Conservation (phyloP, 306 rosid species). For the Dryas alaskensis region DNA sequence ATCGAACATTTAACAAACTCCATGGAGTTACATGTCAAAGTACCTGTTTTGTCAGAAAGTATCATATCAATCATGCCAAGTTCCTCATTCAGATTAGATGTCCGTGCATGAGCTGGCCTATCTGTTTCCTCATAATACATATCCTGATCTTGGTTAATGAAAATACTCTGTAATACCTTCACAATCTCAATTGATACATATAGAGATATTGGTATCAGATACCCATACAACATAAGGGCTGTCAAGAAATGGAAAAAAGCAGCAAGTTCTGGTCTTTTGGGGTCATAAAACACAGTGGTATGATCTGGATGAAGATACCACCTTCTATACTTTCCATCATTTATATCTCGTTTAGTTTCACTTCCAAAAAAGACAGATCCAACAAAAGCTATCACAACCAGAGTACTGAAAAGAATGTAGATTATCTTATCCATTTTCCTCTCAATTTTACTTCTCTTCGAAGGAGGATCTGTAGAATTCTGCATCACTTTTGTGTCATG, state of each 20-base stretch:
- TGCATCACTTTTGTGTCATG: conserved; percentile 91
- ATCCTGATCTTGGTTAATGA: conserved; percentile 77
- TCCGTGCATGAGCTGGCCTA: conserved; percentile 76
- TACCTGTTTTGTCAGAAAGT: conserved; percentile 89
- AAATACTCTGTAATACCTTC: conserved; percentile 79
- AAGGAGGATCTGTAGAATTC: conserved; percentile 80
- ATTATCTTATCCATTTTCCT: conserved; percentile 82
- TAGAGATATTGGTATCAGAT: conserved; percentile 81
- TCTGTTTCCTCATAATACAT: conserved; percentile 76
- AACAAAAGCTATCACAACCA: conserved; percentile 59
- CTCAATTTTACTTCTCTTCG: conserved; percentile 90
- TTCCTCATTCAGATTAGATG: conserved; percentile 88
- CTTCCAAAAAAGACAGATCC: conserved; percentile 67
- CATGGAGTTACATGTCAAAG: conserved; percentile 92
- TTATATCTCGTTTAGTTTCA: conserved; percentile 51
- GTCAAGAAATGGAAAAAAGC: conserved; percentile 73
- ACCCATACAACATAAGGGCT: conserved; percentile 87
- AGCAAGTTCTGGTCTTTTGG: conserved; percentile 54
- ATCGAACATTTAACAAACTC: conserved; percentile 85
- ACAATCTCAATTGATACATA: conserved; percentile 90
- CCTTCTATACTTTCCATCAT: conserved; percentile 41
- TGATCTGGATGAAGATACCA: conserved; percentile 81
- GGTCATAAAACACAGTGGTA: conserved; percentile 50
- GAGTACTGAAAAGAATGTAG: conserved; percentile 70
- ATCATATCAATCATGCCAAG: conserved; percentile 82